phyloP scores from a whole-genome alignment of 768 basidiomycete genomes.

The Clitopilus hobsonii region DNA sequence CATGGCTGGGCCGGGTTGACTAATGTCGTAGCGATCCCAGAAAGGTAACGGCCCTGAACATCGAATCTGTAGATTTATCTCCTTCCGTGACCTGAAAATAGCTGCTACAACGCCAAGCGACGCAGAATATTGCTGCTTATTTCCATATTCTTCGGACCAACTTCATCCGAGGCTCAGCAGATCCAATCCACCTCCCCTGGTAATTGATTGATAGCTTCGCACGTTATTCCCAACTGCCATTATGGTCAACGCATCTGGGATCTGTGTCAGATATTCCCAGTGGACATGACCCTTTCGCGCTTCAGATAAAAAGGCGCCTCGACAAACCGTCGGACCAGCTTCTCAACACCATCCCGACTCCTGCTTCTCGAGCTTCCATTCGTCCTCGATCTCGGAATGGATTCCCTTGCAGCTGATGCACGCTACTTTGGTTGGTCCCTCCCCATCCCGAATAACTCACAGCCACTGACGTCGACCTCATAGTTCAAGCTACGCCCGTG shows the following conservation, averaged over 20 bases:
- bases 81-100: background rate
- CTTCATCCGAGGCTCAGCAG: background rate
- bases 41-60: background rate
- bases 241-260: background rate
- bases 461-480: background rate
- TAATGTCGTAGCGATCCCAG: background rate
- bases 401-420: slow-evolving; percentile 10
- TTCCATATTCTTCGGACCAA: slow-evolving; percentile 1
- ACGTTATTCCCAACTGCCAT: background rate
- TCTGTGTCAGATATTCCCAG: slow-evolving; percentile 1
- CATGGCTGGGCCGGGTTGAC: background rate
- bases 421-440: slow-evolving; percentile 11
- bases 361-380: slow-evolving; percentile 7
- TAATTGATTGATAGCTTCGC: slow-evolving; percentile 1
- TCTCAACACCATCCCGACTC: background rate
- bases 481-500: slow-evolving; percentile 9
- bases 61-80: background rate
- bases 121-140: background rate
- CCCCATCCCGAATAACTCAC: background rate
- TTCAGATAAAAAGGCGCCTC: slow-evolving; percentile 1
- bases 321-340: background rate
- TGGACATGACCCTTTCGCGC: background rate
- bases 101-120: background rate
- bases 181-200: background rate
- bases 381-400: slow-evolving; percentile 9